A percentile compares a stretch with the other conserved stretches of the same genome.
These are phyloP conservation scores for Dothideomycetidae sp. DNA, from an alignment of 2,329 filamentous ascomycete genomes.

Conservation along the genomic window DNA sequence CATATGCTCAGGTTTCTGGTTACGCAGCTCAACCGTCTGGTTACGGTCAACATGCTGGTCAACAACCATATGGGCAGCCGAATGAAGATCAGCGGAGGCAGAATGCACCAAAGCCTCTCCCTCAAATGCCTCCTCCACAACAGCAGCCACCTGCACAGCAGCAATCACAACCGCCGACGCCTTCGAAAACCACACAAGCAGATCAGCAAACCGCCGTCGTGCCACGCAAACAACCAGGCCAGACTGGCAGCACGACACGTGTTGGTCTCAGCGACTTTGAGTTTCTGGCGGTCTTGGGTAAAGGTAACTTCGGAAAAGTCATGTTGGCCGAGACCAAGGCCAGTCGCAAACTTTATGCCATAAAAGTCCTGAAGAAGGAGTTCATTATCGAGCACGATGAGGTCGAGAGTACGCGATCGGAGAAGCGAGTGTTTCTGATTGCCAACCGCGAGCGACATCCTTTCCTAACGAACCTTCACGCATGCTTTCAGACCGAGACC, in stretches of 20 bases:
- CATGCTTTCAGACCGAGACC: constrained; percentile 98
- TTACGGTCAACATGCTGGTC: constrained; percentile 7
- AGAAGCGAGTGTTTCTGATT: constrained; percentile 93
- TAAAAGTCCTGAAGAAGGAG: constrained; percentile 98
- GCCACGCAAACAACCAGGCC: constrained; percentile 53
- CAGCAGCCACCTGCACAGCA: constrained; percentile 27
- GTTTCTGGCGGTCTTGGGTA: constrained; percentile 92
- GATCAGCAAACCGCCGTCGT: constrained; percentile 44
- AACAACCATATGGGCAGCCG: constrained; percentile 21
- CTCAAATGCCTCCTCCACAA: constrained; percentile 25
- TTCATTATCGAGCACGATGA: constrained; percentile 99
- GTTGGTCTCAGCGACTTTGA: constrained; percentile 98
- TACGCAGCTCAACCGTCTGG: no score
- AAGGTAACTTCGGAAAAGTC: constrained; percentile 99
- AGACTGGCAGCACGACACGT: constrained; percentile 62
- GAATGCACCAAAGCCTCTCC: constrained; percentile 1
- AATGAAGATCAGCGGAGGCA: constrained; percentile 10
- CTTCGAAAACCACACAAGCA: constrained; percentile 22
- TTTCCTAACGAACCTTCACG: constrained; percentile 87
- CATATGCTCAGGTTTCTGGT: constrained; percentile 45
- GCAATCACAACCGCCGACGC: constrained; percentile 27
- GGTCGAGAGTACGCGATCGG: constrained; percentile 91
- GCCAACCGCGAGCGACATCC: constrained; percentile 95
- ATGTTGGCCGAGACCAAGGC: constrained; percentile 98
- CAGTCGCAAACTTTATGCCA: constrained; percentile 83